Conservation (phyloP, 2,329 filamentous ascomycete species). For the Mycosphaerella sp. region DNA sequence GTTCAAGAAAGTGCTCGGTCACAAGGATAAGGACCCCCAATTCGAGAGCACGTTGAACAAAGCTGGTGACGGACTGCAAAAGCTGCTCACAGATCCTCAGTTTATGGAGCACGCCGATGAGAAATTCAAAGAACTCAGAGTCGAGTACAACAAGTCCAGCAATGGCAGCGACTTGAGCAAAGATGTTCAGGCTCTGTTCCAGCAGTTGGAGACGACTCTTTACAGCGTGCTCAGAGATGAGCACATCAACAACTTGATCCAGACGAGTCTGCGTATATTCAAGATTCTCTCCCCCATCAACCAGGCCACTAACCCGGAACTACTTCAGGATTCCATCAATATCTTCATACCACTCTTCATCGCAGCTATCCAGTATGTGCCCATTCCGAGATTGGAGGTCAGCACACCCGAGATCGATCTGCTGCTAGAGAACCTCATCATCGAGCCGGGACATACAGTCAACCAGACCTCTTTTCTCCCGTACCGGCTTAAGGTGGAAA, state of each 20-base stretch:
- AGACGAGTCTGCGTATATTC: slow-evolving; percentile 60
- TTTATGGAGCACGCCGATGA: slow-evolving; percentile 74
- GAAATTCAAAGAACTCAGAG: slow-evolving; percentile 54
- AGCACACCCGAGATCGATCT: slow-evolving; percentile 78
- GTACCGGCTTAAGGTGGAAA: slow-evolving; percentile 72
- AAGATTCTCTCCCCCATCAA: slow-evolving; percentile 62
- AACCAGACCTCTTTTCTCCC: slow-evolving; percentile 86
- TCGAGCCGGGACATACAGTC: slow-evolving; percentile 78
- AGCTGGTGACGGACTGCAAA: slow-evolving; percentile 66
- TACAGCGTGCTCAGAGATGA: slow-evolving; percentile 63
- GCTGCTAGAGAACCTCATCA: slow-evolving; percentile 79
- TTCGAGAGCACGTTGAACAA: slow-evolving; percentile 73
- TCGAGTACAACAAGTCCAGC: slow-evolving; percentile 53
- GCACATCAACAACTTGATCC: slow-evolving; percentile 62
- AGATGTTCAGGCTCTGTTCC: slow-evolving; percentile 66
- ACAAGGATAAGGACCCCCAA: slow-evolving; percentile 69
- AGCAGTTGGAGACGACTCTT: slow-evolving; percentile 62
- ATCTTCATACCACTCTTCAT: slow-evolving; percentile 75
- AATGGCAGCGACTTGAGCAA: slow-evolving; percentile 61
- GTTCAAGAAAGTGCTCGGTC: slow-evolving; percentile 64
- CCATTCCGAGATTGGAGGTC: slow-evolving; percentile 84
- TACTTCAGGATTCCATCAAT: slow-evolving; percentile 69
- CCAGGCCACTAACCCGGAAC: slow-evolving; percentile 58
- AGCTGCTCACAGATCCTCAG: slow-evolving; percentile 74
- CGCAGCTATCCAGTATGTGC: slow-evolving; percentile 74